A percentile compares a stretch with the other conserved stretches of the same genome.
phyloP scores from a whole-genome alignment of 495 filamentous ascomycete species.

The Podospora conica region DNA sequence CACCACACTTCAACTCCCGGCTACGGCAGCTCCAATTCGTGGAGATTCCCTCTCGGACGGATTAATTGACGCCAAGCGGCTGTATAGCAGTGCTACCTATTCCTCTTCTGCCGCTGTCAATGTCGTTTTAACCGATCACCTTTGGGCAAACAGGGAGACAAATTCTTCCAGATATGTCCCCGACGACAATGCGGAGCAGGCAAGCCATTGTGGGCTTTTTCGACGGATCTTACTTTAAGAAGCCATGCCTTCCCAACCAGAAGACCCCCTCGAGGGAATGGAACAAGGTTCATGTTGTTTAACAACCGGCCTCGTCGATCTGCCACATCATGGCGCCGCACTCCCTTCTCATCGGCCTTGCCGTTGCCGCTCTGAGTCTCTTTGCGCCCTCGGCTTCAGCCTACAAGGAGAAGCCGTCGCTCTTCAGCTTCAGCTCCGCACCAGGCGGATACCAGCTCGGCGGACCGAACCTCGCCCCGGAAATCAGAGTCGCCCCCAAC shows the following conservation, averaged over 20 bases:
- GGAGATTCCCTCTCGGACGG: not conserved
- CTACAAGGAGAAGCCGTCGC: slow-evolving; percentile 13
- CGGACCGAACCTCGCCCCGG: slow-evolving; percentile 19
- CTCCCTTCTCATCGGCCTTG: slow-evolving; percentile 9
- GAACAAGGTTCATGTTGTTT: not conserved
- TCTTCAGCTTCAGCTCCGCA: slow-evolving; percentile 19
- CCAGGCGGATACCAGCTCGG: slow-evolving; percentile 21
- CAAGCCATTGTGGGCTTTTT: not conserved
- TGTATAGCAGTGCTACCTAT: slow-evolving; percentile 2
- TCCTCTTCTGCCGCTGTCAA: slow-evolving; percentile 2
- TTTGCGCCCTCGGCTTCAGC: slow-evolving; percentile 2
- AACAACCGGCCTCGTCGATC: not conserved
- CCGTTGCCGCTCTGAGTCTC: slow-evolving; percentile 3
- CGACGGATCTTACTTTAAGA: not conserved
- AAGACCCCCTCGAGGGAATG: not conserved
- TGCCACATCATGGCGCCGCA: slow-evolving; percentile 2
- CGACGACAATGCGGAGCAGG: not conserved
- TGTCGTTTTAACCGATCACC: slow-evolving; percentile 2
- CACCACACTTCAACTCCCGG: too few species aligned
- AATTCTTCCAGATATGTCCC: slow-evolving; percentile 9
- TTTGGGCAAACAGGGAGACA: not conserved
- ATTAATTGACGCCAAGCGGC: slow-evolving; percentile 6
- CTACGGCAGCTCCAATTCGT: slow-evolving; percentile 2
- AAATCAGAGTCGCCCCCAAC: slow-evolving; percentile 25
- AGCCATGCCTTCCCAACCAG: not conserved